Evolutionary conservation across 352 stramenopile genomes (phyloP), one percentile per base, ranked within the genome.

Genomic region (Phytophthora uliginosa): DNA sequence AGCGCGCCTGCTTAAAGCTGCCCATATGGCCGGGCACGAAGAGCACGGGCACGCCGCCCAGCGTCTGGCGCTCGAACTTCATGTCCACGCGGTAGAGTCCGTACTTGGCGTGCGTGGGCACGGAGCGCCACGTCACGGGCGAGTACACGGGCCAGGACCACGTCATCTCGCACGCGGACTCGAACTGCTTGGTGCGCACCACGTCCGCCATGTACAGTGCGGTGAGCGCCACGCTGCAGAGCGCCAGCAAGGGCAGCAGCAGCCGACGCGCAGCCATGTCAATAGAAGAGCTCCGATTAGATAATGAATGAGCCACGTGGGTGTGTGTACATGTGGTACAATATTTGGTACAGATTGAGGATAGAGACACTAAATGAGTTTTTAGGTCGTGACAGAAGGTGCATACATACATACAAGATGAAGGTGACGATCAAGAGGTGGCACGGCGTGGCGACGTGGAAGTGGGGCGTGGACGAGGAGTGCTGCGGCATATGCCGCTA

Each of bases 381-480:
- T 50, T 34, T n/a, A 0, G 34, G 34, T 42, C 8, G 33, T 38
- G 33, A 38, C 33, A 38, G 33, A 38, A 38, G 33, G 33, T 38
- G 33, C 33, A 13, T 18, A 34, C 56, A 52, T 52, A 13, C 13
- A 50, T 50, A 4, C 51, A 77, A 69, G 54, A 95, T 95, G 89
- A 94, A 94, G 69, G 85, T 95, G 61, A 89, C 70, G 36, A 81
- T 98, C 64, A 95, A 96, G 84, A 79, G 88, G 59, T 97, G 88
- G 86, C 92, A 97, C 66, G 91, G 89, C 67, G 90, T 98, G 33
- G 93, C 93, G 74, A 95, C 93, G 75, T 98, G 93, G 93, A 84
- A 69, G 45, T 98, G 93, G 93, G 91, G 94, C 68, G 91, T 98
- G 15, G 90, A 97, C 68, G 92, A 98, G 69, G 93, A 98, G 68